Base-by-base conservation (phyloP, 257 asterid species). In the Fraxinus cuspidata region DNA sequence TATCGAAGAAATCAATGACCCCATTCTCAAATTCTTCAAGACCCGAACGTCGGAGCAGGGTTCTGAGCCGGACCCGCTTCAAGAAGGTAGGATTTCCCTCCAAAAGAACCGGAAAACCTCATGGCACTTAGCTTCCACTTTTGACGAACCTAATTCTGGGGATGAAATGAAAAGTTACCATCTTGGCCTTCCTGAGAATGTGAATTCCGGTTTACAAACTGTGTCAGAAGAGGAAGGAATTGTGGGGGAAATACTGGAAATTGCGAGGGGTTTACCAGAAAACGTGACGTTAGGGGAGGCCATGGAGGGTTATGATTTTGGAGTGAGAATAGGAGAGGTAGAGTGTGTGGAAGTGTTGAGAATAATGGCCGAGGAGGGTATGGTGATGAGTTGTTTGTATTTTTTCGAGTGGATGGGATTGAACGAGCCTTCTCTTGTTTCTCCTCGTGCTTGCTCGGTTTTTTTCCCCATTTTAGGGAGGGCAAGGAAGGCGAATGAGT, bases 351-450 rank as follows among this genome's bases (percentile, higher is more conserved):
- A 91, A 81, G 96, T 91, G 49, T 60, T 94, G 92, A 86, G 74
- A 68, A 77, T 77, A 63, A 69, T 95, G 86, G 94, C 88, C 15
- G 89, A 86, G 63, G 90, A 89, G 74, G 94, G 90, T 27, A 83
- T 86, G 82, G 83, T 81, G 66, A 86, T 83, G 81, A 76, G 77
- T 15, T 89, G 97, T 85, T 72, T 93, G 93, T 88, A 96, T 71
- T 92, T 96, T 56, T 93, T 88, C 29, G 98, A 96, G 81, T 96
- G 99, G 99, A 93, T 93, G 96, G 89, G 98, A 27, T 77, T 87
- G 88, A 89, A 78, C 19, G 98, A 91, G 83, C 94, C 89, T 51
- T 83, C 86, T 74, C 77, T 93, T 89, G 92, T 92, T 29, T 82
- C 97, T 15, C 97, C 98, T 2, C 83, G 89, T 81, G 87, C 94